phyloP scores from a whole-genome alignment of 768 basidiomycete species.

The Chlorophyllum brunneum region DNA sequence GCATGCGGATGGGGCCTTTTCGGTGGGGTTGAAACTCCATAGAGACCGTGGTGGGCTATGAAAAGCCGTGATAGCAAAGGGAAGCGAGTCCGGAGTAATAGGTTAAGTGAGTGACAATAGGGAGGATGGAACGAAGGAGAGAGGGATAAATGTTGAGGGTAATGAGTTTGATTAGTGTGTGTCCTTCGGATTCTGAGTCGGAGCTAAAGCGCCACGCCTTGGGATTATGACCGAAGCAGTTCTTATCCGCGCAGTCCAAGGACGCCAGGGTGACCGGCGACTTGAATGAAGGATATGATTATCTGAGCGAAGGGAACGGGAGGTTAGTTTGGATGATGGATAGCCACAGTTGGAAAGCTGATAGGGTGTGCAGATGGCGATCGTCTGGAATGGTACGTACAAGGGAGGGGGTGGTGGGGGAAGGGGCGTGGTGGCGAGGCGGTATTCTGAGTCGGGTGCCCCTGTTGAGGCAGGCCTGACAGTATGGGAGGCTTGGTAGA shows the following conservation, averaged over 20 bases:
- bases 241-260: slow-evolving; percentile 19
- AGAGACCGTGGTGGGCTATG: not conserved
- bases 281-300: slow-evolving; percentile 13
- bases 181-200: slow-evolving; percentile 12
- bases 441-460: not conserved
- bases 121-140: not conserved
- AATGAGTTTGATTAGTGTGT: not conserved
- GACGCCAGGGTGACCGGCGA: slow-evolving; percentile 14
- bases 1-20: not conserved
- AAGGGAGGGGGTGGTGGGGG: not conserved
- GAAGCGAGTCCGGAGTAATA: not conserved
- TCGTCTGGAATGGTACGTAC: slow-evolving; percentile 9
- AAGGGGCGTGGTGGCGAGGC: not conserved
- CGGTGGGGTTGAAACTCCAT: slow-evolving; percentile 6
- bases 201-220: slow-evolving; percentile 18
- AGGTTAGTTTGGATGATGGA: slow-evolving; percentile 9
- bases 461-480: no score
- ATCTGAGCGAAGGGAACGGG: slow-evolving; percentile 8
- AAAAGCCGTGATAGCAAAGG: not conserved
- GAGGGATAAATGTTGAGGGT: slow-evolving; percentile 10
- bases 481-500: not conserved
- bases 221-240: slow-evolving; percentile 6
- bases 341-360: slow-evolving; percentile 6
- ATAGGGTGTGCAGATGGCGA: slow-evolving; percentile 10
- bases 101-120: slow-evolving; percentile 4